These are phyloP conservation scores for Erodium chrysanthum DNA, from an alignment of 441 rosid genomes.

Conservation along the genomic window DNA sequence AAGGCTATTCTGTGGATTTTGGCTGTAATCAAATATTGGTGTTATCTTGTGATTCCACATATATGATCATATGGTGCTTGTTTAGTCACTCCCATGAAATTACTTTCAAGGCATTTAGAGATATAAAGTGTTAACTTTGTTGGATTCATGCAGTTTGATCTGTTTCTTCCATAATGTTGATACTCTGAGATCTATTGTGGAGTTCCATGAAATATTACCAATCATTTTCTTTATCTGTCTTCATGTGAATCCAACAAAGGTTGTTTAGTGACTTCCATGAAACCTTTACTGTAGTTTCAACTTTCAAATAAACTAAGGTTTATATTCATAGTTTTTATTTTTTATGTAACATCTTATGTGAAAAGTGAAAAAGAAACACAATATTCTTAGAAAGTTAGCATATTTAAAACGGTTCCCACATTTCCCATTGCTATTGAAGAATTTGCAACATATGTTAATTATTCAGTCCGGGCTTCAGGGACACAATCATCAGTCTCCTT, in stretches of 20 bases:
- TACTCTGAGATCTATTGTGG: background rate
- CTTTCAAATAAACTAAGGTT: too few species aligned
- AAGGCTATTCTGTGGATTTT: background rate
- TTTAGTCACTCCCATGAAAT: background rate
- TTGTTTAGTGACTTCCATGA: too few species aligned
- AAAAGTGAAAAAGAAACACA: background rate
- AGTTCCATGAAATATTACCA: background rate
- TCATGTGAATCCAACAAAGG: background rate
- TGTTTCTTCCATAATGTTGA: background rate
- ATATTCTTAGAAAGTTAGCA: background rate
- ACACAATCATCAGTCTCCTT: background rate
- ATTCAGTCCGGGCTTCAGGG: background rate
- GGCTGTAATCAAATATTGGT: background rate
- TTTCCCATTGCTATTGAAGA: background rate
- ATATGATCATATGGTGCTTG: background rate
- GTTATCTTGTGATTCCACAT: background rate
- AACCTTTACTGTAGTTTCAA: too few species aligned
- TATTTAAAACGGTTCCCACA: background rate
- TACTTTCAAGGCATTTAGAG: background rate
- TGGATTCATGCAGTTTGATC: background rate
- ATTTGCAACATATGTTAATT: background rate
- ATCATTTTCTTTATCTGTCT: background rate
- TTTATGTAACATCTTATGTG: background rate
- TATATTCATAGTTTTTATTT: too few species aligned
- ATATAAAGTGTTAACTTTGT: background rate